These are phyloP conservation scores for Nakaseomyces uthaithaninus DNA, from an alignment of 1,139 yeast species.

Conservation along the genomic window DNA sequence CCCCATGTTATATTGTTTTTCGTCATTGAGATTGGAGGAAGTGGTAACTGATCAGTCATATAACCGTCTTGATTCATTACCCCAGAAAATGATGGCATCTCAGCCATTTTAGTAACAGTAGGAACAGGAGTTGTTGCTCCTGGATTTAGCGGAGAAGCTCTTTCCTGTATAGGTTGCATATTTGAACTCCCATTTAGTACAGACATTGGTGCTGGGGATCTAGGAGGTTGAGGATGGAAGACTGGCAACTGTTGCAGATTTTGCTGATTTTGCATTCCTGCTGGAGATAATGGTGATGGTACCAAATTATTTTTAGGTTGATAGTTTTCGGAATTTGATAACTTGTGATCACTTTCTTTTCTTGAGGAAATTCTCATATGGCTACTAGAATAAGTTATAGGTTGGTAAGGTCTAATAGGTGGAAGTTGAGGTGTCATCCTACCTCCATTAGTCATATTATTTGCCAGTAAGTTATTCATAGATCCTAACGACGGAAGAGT, in stretches of 20 bases:
- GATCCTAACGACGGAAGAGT: constrained; percentile 8
- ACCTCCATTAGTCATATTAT: constrained; percentile 1
- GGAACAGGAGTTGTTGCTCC: constrained; percentile 3
- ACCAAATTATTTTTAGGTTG: background rate
- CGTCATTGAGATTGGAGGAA: constrained; percentile 12
- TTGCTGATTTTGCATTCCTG: background rate
- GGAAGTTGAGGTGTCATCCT: constrained; percentile 22
- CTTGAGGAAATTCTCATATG: constrained; percentile 16
- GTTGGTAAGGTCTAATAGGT: constrained; percentile 29
- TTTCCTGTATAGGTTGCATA: background rate
- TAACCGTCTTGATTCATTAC: background rate
- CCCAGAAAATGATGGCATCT: background rate
- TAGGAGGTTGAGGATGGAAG: constrained; percentile 6
- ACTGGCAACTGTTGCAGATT: background rate
- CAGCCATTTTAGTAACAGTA: background rate
- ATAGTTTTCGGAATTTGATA: background rate
- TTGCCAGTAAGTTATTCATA: background rate
- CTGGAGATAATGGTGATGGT: constrained; percentile 2
- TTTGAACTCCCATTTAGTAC: background rate
- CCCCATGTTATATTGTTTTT: constrained; percentile 3
- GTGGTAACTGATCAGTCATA: background rate
- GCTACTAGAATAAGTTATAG: constrained; percentile 30
- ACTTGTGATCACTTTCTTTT: constrained; percentile 8
- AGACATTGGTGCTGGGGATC: constrained; percentile 2
- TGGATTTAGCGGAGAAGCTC: background rate